Conservation (phyloP, 2,329 filamentous ascomycete genomes). For the Penicillium sp. region DNA sequence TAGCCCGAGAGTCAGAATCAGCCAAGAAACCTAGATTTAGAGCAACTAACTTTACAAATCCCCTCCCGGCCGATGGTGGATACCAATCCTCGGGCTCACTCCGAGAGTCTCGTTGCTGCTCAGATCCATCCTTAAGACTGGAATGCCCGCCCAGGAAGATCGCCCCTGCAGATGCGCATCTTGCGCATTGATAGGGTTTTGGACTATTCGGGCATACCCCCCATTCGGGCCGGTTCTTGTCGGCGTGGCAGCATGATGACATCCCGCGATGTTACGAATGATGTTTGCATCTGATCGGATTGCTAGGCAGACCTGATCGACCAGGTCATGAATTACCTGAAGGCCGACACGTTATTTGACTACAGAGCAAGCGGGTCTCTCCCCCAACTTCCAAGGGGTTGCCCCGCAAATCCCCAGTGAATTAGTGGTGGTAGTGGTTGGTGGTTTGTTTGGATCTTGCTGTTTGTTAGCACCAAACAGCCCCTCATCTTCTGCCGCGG, state of each 20-base stretch:
- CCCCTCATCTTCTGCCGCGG: neutral
- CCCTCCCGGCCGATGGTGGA: neutral
- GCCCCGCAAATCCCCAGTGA: neutral
- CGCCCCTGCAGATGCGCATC: neutral
- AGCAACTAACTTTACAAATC: neutral
- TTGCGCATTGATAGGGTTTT: neutral
- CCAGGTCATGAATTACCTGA: neutral
- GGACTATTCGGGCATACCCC: slow-evolving; percentile 6
- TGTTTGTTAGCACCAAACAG: neutral
- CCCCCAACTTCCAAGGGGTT: slow-evolving; percentile 1
- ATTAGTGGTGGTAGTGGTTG: neutral
- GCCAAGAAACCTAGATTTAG: neutral
- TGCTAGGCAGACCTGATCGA: neutral
- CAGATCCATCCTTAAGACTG: neutral
- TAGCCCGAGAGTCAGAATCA: too few species aligned
- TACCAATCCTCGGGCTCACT: slow-evolving; percentile 2
- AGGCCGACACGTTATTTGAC: neutral
- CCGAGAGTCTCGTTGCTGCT: neutral
- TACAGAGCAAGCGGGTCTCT: neutral
- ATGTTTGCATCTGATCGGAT: slow-evolving; percentile 6
- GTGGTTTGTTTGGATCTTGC: neutral
- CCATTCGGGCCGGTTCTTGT: slow-evolving; percentile 4
- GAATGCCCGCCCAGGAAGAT: neutral
- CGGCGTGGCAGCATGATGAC: slow-evolving; percentile 6
- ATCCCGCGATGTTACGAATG: slow-evolving; percentile 9